Evolutionary conservation across 495 filamentous ascomycete species (phyloP).

Genomic region (Xylaria bambusicola): DNA sequence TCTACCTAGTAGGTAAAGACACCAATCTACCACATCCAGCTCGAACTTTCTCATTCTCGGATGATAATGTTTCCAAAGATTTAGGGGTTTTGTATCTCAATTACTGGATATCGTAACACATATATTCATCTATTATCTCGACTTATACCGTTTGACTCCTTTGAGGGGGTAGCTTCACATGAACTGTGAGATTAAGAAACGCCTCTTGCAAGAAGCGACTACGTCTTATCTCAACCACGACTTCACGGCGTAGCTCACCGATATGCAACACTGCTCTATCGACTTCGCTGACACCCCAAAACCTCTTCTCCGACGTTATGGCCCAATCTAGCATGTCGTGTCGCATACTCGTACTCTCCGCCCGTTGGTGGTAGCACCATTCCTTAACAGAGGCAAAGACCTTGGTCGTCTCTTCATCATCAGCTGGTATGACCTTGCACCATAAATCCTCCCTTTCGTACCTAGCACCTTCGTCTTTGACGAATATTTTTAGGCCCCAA

Average conservation of each 20-base stretch:
- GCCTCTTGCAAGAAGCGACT: neutral
- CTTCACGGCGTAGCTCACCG: neutral
- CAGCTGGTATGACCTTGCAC: neutral
- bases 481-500: neutral
- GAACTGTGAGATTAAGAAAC: neutral
- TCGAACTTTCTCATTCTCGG: too few relatives aligned
- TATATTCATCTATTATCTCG: too few relatives aligned
- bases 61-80: too few relatives aligned
- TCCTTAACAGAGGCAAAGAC: neutral
- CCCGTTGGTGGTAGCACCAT: neutral
- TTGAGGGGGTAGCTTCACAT: neutral
- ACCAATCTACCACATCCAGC: too few relatives aligned
- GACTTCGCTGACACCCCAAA: neutral
- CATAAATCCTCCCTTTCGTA: neutral
- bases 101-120: too few relatives aligned
- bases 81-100: too few relatives aligned
- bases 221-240: neutral
- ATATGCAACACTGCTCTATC: neutral
- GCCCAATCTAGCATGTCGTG: too few relatives aligned
- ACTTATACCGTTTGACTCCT: too few relatives aligned
- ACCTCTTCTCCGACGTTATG: neutral
- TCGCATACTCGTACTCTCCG: neutral
- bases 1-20: too few relatives aligned
- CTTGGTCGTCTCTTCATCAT: neutral
- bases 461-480: neutral